phyloP scores from a whole-genome alignment of 768 basidiomycete species.

The Chalciporus sphaerocephalus region DNA sequence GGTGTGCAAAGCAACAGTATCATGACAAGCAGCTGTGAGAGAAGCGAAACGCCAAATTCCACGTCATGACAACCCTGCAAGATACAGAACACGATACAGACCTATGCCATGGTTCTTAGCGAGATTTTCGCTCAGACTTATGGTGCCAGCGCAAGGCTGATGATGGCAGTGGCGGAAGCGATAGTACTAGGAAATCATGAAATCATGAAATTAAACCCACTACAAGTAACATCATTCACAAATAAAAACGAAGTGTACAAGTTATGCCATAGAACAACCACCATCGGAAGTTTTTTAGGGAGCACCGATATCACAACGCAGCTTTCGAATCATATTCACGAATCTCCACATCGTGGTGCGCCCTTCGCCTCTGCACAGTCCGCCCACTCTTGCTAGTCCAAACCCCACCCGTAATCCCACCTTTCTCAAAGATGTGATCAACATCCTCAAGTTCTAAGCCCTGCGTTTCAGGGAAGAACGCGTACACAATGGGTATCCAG shows the following conservation, averaged over 20 bases:
- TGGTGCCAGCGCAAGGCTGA: too few species aligned
- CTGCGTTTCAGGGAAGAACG: slow-evolving; percentile 35
- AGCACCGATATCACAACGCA: background rate
- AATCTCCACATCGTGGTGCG: slow-evolving; percentile 1
- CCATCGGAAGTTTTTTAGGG: background rate
- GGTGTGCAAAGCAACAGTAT: background rate
- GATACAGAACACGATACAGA: too few species aligned
- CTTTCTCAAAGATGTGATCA: slow-evolving; percentile 39
- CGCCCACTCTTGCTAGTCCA: slow-evolving; percentile 34
- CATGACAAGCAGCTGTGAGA: background rate
- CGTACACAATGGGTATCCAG: slow-evolving; percentile 39
- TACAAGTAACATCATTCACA: too few species aligned
- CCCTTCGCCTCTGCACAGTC: slow-evolving; percentile 25
- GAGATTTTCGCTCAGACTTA: too few species aligned
- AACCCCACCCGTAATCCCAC: slow-evolving; percentile 40
- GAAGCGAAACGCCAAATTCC: background rate
- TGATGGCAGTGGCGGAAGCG: too few species aligned
- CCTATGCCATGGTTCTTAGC: too few species aligned
- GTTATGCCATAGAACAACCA: background rate
- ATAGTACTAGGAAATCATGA: too few species aligned
- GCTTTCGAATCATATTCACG: background rate
- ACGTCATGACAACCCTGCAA: too few species aligned
- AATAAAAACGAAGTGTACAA: background rate
- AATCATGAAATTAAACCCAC: too few species aligned
- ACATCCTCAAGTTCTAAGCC: slow-evolving; percentile 39